Percentiles rank a stretch among this genome's conserved stretches.
phyloP scores from a whole-genome alignment of 2,329 filamentous ascomycete genomes.

The Orbilia quercus region DNA sequence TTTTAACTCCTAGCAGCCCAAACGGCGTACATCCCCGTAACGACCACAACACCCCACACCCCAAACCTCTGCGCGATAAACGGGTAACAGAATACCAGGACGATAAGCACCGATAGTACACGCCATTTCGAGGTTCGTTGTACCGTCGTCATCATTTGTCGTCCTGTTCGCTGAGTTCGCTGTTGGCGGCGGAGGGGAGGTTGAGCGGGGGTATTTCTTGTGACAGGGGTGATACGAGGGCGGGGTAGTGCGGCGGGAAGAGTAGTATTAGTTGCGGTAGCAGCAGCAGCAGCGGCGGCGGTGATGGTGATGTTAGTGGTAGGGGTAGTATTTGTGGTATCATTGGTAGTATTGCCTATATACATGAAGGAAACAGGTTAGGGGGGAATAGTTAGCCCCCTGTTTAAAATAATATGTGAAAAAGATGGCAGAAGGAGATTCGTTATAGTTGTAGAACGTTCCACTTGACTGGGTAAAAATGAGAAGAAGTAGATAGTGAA shows the following conservation, averaged over 20 bases:
- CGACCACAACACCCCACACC: slow-evolving; percentile 13
- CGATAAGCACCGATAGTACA: neutral
- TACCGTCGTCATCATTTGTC: no score
- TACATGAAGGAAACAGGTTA: slow-evolving; percentile 11
- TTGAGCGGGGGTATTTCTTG: no score
- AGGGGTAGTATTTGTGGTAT: neutral
- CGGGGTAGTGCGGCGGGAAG: no score
- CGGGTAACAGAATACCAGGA: slow-evolving; percentile 24
- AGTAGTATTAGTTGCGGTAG: no score
- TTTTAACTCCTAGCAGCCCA: slow-evolving; percentile 21
- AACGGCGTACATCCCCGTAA: slow-evolving; percentile 17
- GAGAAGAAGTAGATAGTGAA: neutral
- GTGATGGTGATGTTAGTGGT: neutral
- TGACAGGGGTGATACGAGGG: no score
- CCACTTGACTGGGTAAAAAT: no score
- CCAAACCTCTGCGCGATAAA: slow-evolving; percentile 26
- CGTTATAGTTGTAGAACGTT: no score
- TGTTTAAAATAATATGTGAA: slow-evolving; percentile 14
- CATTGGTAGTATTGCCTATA: slow-evolving; percentile 29
- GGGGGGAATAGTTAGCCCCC: slow-evolving; percentile 42
- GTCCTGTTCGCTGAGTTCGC: no score
- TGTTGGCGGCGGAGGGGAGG: no score
- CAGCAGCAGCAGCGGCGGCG: no score
- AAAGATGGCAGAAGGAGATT: slow-evolving; percentile 14
- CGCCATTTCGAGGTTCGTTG: slow-evolving; percentile 15